Conservation (phyloP, 2,329 filamentous ascomycete species). For the Hypoxylon sp. region DNA sequence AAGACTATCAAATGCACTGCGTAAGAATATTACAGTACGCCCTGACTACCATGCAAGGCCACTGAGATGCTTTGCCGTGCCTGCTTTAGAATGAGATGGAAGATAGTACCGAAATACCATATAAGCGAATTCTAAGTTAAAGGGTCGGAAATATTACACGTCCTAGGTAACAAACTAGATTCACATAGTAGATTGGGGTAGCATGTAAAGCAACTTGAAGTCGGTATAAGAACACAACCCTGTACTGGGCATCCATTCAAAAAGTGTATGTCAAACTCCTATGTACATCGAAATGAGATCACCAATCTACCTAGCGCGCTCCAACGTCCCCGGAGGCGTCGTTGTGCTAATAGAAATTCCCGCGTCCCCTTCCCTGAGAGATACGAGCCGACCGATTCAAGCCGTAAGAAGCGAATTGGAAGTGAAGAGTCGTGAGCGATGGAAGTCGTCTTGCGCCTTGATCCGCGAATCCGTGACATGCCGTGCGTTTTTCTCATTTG, state of each 20-base stretch:
- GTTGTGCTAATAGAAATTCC: background rate
- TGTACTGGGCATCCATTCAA: conserved; percentile 14
- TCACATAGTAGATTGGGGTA: background rate
- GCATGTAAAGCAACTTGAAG: background rate
- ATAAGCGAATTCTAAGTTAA: background rate
- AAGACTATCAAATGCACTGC: no score
- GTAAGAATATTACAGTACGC: no score
- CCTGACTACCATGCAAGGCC: no score
- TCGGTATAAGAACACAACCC: conserved; percentile 11
- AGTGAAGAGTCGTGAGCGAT: conserved; percentile 17
- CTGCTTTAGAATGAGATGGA: no score
- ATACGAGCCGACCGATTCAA: conserved; percentile 7
- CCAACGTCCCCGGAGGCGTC: conserved; percentile 8
- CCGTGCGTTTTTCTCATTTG: conserved; percentile 11
- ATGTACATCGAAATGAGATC: conserved; percentile 22
- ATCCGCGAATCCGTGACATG: conserved; percentile 13
- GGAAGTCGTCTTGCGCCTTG: conserved; percentile 16
- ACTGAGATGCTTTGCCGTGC: no score
- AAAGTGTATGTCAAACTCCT: conserved; percentile 20
- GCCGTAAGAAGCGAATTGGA: conserved; percentile 19
- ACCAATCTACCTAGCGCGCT: conserved; percentile 14
- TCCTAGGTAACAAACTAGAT: background rate
- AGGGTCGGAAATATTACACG: background rate
- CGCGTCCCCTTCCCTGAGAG: conserved; percentile 22
- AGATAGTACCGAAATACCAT: background rate